A percentile compares a stretch with the other conserved stretches of the same genome.
These are phyloP conservation scores for Botrytis tulipae DNA, from an alignment of 2,329 filamentous ascomycete genomes.

Conservation along the genomic window DNA sequence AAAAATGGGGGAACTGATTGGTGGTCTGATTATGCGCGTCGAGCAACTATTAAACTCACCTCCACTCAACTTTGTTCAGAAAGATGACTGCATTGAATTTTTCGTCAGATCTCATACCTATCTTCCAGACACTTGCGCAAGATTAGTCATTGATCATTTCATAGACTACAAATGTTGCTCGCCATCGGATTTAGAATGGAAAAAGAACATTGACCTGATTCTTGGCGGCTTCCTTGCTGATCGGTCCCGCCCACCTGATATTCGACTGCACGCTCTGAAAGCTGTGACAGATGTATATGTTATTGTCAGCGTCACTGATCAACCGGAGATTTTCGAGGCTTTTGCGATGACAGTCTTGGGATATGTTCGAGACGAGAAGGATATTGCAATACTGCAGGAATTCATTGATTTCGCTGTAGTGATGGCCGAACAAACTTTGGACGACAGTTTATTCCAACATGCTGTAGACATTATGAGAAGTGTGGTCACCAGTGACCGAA, in stretches of 20 bases:
- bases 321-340: constrained; percentile 55
- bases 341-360: constrained; percentile 62
- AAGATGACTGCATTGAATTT: constrained; percentile 64
- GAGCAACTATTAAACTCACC: constrained; percentile 40
- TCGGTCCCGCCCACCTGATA: constrained; percentile 56
- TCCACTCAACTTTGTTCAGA: constrained; percentile 58
- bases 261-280: constrained; percentile 61
- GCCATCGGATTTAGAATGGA: constrained; percentile 68
- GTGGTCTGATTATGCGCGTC: constrained; percentile 36
- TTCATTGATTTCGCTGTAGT: constrained; percentile 63
- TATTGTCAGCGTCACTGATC: constrained; percentile 50
- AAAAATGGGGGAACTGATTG: constrained; percentile 34
- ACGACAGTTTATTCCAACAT: constrained; percentile 57
- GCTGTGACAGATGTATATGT: constrained; percentile 52
- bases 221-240: constrained; percentile 64
- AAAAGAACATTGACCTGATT: constrained; percentile 59
- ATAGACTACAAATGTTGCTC: constrained; percentile 68
- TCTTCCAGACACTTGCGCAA: constrained; percentile 63
- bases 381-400: constrained; percentile 62
- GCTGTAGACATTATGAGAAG: constrained; percentile 53
- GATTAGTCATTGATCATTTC: constrained; percentile 65
- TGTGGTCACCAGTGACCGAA: constrained; percentile 50
- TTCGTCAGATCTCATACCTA: constrained; percentile 60
- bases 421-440: constrained; percentile 57
- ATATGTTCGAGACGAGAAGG: constrained; percentile 60